phyloP scores from a whole-genome alignment of 129 eudicot species.

The Artemisia argyi region DNA sequence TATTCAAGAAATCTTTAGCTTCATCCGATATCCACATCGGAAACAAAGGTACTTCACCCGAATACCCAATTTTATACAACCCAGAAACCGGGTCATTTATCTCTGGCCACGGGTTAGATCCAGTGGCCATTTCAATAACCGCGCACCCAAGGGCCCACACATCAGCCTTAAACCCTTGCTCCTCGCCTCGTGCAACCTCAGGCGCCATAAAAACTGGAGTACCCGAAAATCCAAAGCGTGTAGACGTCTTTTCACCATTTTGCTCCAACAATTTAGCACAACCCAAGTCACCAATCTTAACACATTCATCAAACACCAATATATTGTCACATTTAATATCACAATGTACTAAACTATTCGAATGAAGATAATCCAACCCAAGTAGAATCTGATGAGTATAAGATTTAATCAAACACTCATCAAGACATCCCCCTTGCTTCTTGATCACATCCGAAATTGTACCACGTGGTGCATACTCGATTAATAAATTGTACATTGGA shows the following conservation, averaged over 20 bases:
- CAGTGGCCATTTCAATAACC: constrained; percentile 76
- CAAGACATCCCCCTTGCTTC: constrained; percentile 52
- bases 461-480: constrained; percentile 65
- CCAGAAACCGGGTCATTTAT: constrained; percentile 56
- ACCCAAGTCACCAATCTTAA: constrained; percentile 76
- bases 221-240: constrained; percentile 43
- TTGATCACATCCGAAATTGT: constrained; percentile 54
- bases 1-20: constrained; percentile 53
- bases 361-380: constrained; percentile 70
- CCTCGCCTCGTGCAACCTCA: constrained; percentile 82
- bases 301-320: constrained; percentile 38
- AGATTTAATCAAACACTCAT: constrained; percentile 45
- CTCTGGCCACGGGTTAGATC: constrained; percentile 72
- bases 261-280: constrained; percentile 46
- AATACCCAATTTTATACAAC: constrained; percentile 56
- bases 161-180: constrained; percentile 71
- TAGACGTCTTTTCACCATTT: constrained; percentile 17
- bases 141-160: constrained; percentile 89
- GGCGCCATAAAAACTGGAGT: constrained; percentile 92
- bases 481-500: constrained; percentile 54
- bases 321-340: constrained; percentile 75
- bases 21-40: constrained; percentile 54
- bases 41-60: constrained; percentile 56
- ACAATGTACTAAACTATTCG: constrained; percentile 63
- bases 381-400: constrained; percentile 52